phyloP scores from a whole-genome alignment of 2,329 filamentous ascomycete genomes.

The Sarocladiaceae sp. region DNA sequence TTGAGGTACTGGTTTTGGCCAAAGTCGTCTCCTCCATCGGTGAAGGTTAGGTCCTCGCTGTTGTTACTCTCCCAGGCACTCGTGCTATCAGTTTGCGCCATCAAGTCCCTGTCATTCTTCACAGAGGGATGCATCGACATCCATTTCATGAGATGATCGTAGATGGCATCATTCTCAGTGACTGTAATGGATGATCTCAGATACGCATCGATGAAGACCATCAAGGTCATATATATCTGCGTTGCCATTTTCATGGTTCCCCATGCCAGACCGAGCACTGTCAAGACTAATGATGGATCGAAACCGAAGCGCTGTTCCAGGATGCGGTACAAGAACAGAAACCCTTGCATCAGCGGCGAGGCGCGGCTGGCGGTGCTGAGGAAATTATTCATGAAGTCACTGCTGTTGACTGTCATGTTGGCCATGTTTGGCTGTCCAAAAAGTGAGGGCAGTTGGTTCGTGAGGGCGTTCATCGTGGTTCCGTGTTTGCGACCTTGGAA shows the following conservation, averaged over 20 bases:
- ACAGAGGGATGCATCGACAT: constrained; percentile 47
- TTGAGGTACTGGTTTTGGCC: constrained; percentile 43
- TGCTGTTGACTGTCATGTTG: constrained; percentile 6
- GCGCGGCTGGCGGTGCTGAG: constrained; percentile 37
- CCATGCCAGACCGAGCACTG: constrained; percentile 41
- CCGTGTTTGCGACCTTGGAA: too few relatives aligned
- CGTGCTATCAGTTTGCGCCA: constrained; percentile 48
- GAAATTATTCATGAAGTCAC: constrained; percentile 35
- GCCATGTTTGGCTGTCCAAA: neutral
- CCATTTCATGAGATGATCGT: constrained; percentile 52
- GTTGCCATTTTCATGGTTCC: constrained; percentile 30
- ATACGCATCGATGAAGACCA: constrained; percentile 33
- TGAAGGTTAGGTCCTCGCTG: constrained; percentile 32
- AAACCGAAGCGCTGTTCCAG: constrained; percentile 39
- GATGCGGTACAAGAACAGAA: constrained; percentile 40
- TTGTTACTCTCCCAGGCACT: constrained; percentile 52
- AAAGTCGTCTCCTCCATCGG: constrained; percentile 31
- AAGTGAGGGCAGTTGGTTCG: constrained; percentile 4
- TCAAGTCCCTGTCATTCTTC: constrained; percentile 43
- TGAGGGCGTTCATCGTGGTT: constrained; percentile 4
- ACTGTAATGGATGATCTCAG: constrained; percentile 48
- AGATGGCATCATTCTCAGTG: constrained; percentile 50
- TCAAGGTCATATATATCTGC: constrained; percentile 28
- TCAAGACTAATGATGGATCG: constrained; percentile 42
- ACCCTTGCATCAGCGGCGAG: constrained; percentile 33